These are phyloP conservation scores for Thelephora terrestris DNA, from an alignment of 1,284 basidiomycete species.

Conservation along the genomic window DNA sequence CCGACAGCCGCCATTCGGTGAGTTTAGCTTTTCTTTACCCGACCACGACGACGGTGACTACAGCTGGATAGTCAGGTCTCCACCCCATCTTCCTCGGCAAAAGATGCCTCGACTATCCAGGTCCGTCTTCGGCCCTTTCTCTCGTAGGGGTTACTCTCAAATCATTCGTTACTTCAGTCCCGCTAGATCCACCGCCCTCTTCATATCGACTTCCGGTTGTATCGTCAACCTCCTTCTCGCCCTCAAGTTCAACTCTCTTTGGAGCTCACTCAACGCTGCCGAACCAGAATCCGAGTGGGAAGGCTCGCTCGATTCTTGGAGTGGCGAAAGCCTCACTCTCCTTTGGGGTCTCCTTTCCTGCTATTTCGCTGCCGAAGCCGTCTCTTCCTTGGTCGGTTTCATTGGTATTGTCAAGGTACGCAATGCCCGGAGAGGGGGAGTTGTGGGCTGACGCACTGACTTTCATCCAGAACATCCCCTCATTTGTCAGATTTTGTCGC, in stretches of 20 bases:
- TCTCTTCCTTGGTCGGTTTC: constrained; percentile 52
- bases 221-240: constrained; percentile 45
- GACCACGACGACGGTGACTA: not conserved
- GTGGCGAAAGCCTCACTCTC: constrained; percentile 49
- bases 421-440: constrained; percentile 1
- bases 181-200: constrained; percentile 42
- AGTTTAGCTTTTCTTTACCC: not conserved
- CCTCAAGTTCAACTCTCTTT: constrained; percentile 43
- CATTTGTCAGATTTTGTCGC: constrained; percentile 51
- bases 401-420: constrained; percentile 58
- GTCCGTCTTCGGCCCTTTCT: constrained; percentile 2
- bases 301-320: constrained; percentile 44
- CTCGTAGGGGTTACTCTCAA: not conserved
- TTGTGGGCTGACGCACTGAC: not conserved
- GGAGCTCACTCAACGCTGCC: constrained; percentile 48
- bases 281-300: constrained; percentile 69
- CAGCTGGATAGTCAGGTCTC: not conserved
- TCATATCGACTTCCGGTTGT: constrained; percentile 45
- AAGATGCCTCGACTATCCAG: constrained; percentile 3
- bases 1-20: no score
- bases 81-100: not conserved
- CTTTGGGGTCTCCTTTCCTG: constrained; percentile 54
- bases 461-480: constrained; percentile 34
- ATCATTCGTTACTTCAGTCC: constrained; percentile 7
- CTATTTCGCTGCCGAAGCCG: constrained; percentile 54